Evolutionary conservation across 2,329 filamentous ascomycete species (phyloP).

Genomic region (Diaporthe amygdali): DNA sequence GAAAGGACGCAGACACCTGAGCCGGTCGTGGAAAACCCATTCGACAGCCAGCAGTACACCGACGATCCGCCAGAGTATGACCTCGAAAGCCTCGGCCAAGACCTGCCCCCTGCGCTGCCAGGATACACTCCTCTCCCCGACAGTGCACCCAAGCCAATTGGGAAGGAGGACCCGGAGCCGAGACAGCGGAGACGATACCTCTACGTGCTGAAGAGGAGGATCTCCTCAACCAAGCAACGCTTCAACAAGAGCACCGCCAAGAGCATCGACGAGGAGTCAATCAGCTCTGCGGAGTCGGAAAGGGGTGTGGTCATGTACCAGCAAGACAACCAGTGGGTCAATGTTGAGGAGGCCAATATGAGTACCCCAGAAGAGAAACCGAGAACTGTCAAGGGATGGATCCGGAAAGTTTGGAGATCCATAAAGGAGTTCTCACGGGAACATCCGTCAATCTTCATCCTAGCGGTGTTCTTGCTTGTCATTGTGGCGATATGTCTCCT

Average conservation of each 20-base stretch:
- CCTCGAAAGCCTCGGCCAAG: not conserved
- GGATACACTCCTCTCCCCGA: conserved; percentile 4
- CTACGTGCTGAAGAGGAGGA: conserved; percentile 13
- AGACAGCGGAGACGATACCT: conserved; percentile 8
- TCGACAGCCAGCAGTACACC: not conserved
- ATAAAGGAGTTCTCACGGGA: conserved; percentile 1
- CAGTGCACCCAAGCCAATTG: not conserved
- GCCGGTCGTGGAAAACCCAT: not conserved
- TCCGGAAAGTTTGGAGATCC: not conserved
- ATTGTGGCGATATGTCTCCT: conserved; percentile 13
- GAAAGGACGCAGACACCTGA: not conserved
- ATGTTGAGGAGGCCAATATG: not conserved
- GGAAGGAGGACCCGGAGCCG: not conserved
- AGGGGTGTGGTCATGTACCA: conserved; percentile 13
- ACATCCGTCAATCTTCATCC: conserved; percentile 14
- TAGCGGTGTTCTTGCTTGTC: conserved; percentile 11
- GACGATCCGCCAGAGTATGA: conserved; percentile 1
- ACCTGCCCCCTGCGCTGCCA: not conserved
- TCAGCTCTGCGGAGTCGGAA: conserved; percentile 2
- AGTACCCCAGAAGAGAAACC: not conserved
- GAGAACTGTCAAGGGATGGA: not conserved
- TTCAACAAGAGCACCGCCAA: conserved; percentile 7
- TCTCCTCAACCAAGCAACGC: not conserved
- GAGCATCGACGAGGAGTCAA: not conserved
- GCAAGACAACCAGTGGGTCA: conserved; percentile 9